Conservation (phyloP, 345 rosid species). For the Syzygium aromaticum region DNA sequence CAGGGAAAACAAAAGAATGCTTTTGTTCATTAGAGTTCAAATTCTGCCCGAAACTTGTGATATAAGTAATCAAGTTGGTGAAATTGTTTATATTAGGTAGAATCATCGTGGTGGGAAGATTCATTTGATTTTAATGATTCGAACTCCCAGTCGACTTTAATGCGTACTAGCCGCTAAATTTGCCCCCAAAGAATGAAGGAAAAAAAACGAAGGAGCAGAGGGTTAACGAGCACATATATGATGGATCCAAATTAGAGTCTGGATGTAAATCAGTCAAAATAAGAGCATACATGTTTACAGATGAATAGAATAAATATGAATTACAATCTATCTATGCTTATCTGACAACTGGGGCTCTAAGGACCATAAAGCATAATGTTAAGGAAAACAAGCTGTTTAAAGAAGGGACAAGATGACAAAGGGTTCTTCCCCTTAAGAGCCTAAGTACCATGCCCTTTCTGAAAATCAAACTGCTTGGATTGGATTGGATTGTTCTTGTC, state of each 20-base stretch:
- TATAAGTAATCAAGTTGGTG: background rate
- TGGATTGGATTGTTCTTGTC: slow-evolving; percentile 52
- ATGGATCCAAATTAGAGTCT: background rate
- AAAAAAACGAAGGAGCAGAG: background rate
- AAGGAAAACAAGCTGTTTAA: background rate
- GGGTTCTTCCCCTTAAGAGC: background rate
- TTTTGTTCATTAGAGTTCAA: background rate
- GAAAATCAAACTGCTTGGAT: slow-evolving; percentile 55
- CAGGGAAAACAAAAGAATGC: background rate
- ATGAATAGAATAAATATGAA: slow-evolving; percentile 1
- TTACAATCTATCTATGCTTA: background rate
- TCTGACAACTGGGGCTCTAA: background rate
- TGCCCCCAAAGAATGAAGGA: background rate
- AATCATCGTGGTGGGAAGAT: background rate
- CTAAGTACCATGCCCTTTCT: background rate
- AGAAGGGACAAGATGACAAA: background rate
- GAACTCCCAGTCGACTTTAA: background rate
- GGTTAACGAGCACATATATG: background rate
- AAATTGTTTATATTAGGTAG: background rate
- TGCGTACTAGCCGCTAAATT: background rate
- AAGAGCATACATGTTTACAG: background rate
- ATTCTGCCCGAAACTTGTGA: background rate
- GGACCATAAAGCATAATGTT: background rate
- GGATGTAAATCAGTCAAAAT: background rate
- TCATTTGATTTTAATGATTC: background rate